phyloP scores from a whole-genome alignment of 495 filamentous ascomycete genomes.

The Penicillium waksmanii region DNA sequence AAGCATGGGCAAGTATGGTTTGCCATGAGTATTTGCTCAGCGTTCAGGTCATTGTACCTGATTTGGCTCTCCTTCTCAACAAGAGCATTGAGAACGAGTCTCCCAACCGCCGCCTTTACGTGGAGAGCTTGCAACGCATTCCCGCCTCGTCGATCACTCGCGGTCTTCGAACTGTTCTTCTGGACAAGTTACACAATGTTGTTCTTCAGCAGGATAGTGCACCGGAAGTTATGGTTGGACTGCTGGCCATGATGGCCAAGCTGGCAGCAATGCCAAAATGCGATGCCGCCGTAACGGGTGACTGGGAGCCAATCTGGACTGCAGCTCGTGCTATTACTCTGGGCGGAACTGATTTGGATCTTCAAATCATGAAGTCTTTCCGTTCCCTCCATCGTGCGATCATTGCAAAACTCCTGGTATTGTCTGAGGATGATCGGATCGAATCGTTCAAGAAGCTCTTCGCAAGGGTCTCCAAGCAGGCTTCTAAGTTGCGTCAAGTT shows the following conservation, averaged over 20 bases:
- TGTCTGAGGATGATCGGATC: constrained; percentile 39
- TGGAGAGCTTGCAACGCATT: constrained; percentile 48
- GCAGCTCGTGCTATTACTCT: constrained; percentile 41
- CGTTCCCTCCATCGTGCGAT: constrained; percentile 42
- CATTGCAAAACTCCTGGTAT: constrained; percentile 41
- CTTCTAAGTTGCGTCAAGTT: constrained; percentile 40
- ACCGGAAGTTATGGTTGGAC: constrained; percentile 35
- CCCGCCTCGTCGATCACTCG: constrained; percentile 43
- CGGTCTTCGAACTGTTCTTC: constrained; percentile 37
- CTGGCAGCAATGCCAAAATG: constrained; percentile 48
- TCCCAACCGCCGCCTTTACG: constrained; percentile 35
- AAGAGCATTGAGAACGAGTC: constrained; percentile 37
- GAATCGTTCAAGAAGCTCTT: constrained; percentile 45
- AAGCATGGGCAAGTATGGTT: constrained; percentile 47
- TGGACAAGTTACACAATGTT: constrained; percentile 43
- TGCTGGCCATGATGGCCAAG: constrained; percentile 49
- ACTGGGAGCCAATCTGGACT: constrained; percentile 47
- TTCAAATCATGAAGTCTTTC: constrained; percentile 49
- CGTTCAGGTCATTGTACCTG: constrained; percentile 37
- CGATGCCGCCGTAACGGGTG: constrained; percentile 39
- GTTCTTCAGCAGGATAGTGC: constrained; percentile 35
- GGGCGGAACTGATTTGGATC: constrained; percentile 40
- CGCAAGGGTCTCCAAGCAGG: constrained; percentile 35
- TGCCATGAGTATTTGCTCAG: constrained; percentile 51
- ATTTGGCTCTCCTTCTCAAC: constrained; percentile 41